Evolutionary conservation across 164 flowering plant genomes (phyloP), one percentile per base, ranked within the genome.

Genomic region (Sedum album): DNA sequence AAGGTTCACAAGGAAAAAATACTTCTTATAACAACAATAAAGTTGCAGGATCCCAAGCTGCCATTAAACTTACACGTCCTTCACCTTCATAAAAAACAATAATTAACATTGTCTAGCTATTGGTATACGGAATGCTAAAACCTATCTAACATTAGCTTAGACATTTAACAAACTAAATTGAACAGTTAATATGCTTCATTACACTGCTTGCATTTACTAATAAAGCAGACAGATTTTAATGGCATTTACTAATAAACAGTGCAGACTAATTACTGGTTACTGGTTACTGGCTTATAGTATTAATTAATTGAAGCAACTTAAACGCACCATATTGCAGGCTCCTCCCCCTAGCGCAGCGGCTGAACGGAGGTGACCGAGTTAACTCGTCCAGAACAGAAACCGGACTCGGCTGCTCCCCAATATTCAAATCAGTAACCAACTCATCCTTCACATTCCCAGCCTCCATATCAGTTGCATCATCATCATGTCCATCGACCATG

Each of bases 351-450:
- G 17, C 36, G 46, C 61, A 26, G 64, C 68, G 14, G 30, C 44
- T 31, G 6, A 23, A 42, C 6, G 74, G 68, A 25, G 74, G 70
- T 5, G 72, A 66, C 14, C 66, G 73, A 71, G 60, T 61, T 65
- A 71, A 60, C 70, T 71, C 73, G 49, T 73, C 82, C 4, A 86
- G 82, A 36, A 84, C 86, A 0, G 88, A 83, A 30, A 80, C 86
- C 30, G 90, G 87, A 76, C 90, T 84, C 49, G 87, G 87, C 61
- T 81, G 86, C 61, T 81, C 85, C 38, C 80, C 83, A 15, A 70
- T 38, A 35, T 61, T 76, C 41, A 72, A 8, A 8, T 72, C 79
- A 62, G 28, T 61, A 21, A 61, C 36, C 55, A 38, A 69, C 46
- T 74, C 73, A 62, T 57, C 76, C 48, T 42, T 41, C 66, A 2